Base-by-base conservation (phyloP, 192 early-diverging fungal species). In the Pilaira anomala region DNA sequence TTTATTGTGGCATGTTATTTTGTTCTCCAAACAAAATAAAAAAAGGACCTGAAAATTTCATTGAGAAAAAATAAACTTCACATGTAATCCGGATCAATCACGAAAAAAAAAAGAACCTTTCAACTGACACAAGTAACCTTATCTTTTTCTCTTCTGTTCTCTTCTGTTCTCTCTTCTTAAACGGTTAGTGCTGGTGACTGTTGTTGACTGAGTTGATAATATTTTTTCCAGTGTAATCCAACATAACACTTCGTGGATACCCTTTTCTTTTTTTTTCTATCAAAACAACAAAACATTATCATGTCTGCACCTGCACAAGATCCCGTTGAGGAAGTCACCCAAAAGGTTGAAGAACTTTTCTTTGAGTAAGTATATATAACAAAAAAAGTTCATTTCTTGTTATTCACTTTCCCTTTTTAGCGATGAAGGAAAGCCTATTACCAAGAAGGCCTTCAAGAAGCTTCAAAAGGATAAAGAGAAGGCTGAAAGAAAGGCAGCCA, bases 391-490 rank as follows among this genome's bases (percentile, higher is more conserved):
- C 12, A 61, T 2, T n/a, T 21, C 21, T 24, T 19, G 4, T 12
- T 19, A 12, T 26, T 41, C 39, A 22, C 16, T 14, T 19, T 18
- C 7, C 18, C 24, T 16, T 29, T 42, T 12, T 62, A 80, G 84
- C 45, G 89, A 89, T 60, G 89, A 95, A 30, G 96, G 94, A 57
- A 87, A 94, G 67, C 91, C 96, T 19, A 80, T 95, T 41, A 91
- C 93, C 41, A 94, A 95, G 77, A 88, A 87, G 68, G 91, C 88
- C 7, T 79, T 96, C 40, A 98, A 98, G 84, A 98, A 98, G 81
- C 85, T 91, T 13, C 87, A 93, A 65, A 93, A 93, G 79, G 87
- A 94, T 74, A 77, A 80, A 46, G 90, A 94, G 71, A 98, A 96
- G 89, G 90, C 87, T 49, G 88, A 85, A 67, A 79, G 77, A 30